These are phyloP conservation scores for Saccharomyces eubayanus DNA, from an alignment of 805 yeast species.

Conservation along the genomic window DNA sequence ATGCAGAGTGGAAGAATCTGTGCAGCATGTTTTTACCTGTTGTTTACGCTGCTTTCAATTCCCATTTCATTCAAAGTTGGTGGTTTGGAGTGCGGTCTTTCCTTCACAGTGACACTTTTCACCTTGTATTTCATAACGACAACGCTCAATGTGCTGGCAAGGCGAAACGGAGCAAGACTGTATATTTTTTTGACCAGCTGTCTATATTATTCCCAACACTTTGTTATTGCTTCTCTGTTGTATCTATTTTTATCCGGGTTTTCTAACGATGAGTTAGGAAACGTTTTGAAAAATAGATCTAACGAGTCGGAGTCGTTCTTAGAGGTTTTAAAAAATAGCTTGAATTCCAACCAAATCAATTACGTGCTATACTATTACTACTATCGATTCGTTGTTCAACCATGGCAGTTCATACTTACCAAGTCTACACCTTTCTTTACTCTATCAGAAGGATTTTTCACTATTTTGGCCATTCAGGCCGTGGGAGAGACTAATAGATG, in stretches of 20 bases:
- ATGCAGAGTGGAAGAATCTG: slow-evolving; percentile 26
- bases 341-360: slow-evolving; percentile 11
- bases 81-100: slow-evolving; percentile 80
- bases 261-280: slow-evolving; percentile 28
- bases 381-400: slow-evolving; percentile 36
- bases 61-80: slow-evolving; percentile 94
- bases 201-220: slow-evolving; percentile 72
- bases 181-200: slow-evolving; percentile 27
- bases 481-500: slow-evolving; percentile 75
- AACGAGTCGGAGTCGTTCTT: slow-evolving; percentile 20
- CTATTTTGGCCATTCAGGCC: slow-evolving; percentile 85
- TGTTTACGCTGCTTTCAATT: slow-evolving; percentile 67
- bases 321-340: slow-evolving; percentile 14
- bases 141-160: slow-evolving; percentile 50
- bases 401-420: slow-evolving; percentile 65
- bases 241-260: slow-evolving; percentile 58
- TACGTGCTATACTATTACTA: slow-evolving; percentile 29
- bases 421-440: slow-evolving; percentile 88
- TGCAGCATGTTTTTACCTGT: slow-evolving; percentile 53
- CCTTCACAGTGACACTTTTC: slow-evolving; percentile 69
- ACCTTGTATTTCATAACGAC: slow-evolving; percentile 64
- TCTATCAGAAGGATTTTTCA: slow-evolving; percentile 85
- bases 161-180: slow-evolving; percentile 16
- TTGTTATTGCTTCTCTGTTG: slow-evolving; percentile 72
- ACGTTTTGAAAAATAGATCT: slow-evolving; percentile 15